Conservation (phyloP, 495 filamentous ascomycete genomes). For the Stereocaulon alpinum region DNA sequence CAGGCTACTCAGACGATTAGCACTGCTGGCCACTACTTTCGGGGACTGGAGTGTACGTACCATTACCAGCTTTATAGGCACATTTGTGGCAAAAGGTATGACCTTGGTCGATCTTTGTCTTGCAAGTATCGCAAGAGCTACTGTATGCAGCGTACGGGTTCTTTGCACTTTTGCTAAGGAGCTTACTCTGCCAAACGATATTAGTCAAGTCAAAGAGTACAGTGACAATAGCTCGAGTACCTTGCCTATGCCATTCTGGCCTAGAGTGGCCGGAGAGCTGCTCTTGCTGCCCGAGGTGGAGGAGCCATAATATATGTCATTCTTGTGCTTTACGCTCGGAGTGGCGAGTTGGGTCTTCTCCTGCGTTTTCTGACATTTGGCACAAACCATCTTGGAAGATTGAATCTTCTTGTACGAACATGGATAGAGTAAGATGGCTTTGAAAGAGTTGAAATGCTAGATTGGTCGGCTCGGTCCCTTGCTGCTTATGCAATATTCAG, state of each 20-base stretch:
- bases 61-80: slow-evolving; percentile 51
- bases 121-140: slow-evolving; percentile 50
- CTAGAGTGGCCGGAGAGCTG: slow-evolving; percentile 42
- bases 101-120: slow-evolving; percentile 54
- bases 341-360: slow-evolving; percentile 56
- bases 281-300: slow-evolving; percentile 28
- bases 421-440: neutral
- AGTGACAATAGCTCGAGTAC: slow-evolving; percentile 21
- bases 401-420: neutral
- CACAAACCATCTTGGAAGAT: slow-evolving; percentile 51
- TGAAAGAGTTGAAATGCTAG: too few species aligned
- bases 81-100: slow-evolving; percentile 54
- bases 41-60: slow-evolving; percentile 28
- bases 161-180: slow-evolving; percentile 55
- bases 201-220: neutral
- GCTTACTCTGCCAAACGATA: slow-evolving; percentile 43
- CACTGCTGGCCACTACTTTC: slow-evolving; percentile 19
- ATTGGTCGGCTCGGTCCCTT: too few species aligned
- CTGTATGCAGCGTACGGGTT: slow-evolving; percentile 63
- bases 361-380: slow-evolving; percentile 53
- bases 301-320: slow-evolving; percentile 62
- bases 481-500: too few species aligned
- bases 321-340: slow-evolving; percentile 59
- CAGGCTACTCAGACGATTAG: slow-evolving; percentile 38
- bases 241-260: slow-evolving; percentile 45